phyloP scores from a whole-genome alignment of 257 asterid species.

The Leonotis leonurus region DNA sequence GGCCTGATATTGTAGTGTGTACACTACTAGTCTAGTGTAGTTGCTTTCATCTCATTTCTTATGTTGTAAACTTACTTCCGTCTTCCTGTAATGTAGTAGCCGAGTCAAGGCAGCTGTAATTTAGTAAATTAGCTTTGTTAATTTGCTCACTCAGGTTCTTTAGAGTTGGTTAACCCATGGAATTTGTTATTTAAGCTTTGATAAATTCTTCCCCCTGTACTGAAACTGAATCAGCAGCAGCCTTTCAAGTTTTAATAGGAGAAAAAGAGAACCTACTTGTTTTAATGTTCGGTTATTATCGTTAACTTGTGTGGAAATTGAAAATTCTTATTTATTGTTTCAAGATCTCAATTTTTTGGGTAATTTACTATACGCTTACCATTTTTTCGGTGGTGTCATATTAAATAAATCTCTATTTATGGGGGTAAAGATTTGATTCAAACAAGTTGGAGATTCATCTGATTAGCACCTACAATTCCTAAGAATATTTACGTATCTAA shows the following conservation, averaged over 20 bases:
- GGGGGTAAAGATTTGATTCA: too few species aligned
- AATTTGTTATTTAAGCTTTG: constrained; percentile 16
- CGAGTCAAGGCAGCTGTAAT: constrained; percentile 22
- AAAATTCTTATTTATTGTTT: too few species aligned
- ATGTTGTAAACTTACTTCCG: neutral
- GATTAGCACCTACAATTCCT: too few species aligned
- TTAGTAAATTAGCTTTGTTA: constrained; percentile 18
- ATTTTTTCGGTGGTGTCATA: too few species aligned
- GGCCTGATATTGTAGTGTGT: constrained; percentile 30
- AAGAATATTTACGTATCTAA: too few species aligned
- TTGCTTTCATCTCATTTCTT: neutral
- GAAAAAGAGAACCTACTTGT: neutral
- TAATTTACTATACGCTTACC: too few species aligned
- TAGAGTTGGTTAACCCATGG: neutral
- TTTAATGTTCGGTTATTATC: too few species aligned
- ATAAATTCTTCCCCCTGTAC: neutral
- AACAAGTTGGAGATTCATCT: too few species aligned
- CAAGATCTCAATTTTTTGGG: too few species aligned
- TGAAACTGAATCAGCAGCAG: too few species aligned
- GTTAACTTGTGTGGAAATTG: too few species aligned
- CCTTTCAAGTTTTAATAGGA: constrained; percentile 8
- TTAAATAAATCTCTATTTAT: too few species aligned
- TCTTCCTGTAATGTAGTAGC: constrained; percentile 11
- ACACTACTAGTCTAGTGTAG: constrained; percentile 15
- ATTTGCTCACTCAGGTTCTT: constrained; percentile 9